These are phyloP conservation scores for Fusarium cyanostomum DNA, from an alignment of 2,329 filamentous ascomycete species.

Conservation along the genomic window DNA sequence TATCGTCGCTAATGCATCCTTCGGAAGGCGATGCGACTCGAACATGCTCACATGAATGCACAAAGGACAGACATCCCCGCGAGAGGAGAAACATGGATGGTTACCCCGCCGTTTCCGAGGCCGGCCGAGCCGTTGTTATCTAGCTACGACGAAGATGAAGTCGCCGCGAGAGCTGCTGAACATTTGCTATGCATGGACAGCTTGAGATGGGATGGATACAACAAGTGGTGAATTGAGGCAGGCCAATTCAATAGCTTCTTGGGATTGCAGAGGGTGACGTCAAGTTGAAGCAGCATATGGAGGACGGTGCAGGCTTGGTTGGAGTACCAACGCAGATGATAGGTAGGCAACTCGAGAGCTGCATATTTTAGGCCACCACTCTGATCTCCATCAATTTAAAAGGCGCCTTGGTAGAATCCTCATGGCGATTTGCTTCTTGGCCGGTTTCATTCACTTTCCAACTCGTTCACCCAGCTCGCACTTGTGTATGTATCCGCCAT, in stretches of 20 bases:
- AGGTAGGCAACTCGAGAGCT: too few relatives aligned
- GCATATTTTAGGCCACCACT: too few relatives aligned
- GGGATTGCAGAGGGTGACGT: not conserved
- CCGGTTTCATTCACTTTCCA: not conserved
- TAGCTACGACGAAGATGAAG: too few relatives aligned
- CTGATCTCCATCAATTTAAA: too few relatives aligned
- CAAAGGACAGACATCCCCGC: not conserved
- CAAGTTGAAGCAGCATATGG: not conserved
- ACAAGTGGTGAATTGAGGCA: too few relatives aligned
- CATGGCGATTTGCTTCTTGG: not conserved
- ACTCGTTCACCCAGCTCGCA: too few relatives aligned
- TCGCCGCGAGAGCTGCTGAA: too few relatives aligned
- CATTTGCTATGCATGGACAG: too few relatives aligned
- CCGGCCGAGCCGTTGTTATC: too few relatives aligned
- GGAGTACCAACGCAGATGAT: not conserved
- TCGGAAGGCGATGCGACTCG: constrained; percentile 3
- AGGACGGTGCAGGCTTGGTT: not conserved
- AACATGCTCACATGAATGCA: not conserved
- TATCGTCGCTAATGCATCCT: not conserved
- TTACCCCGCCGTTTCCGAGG: not conserved
- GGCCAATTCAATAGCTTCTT: not conserved
- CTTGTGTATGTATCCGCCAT: not conserved
- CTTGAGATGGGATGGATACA: too few relatives aligned
- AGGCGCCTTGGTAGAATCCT: too few relatives aligned
- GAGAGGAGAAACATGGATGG: not conserved